Evolutionary conservation across 2,329 filamentous ascomycete species (phyloP).

Genomic region (Ophiostoma sp.): DNA sequence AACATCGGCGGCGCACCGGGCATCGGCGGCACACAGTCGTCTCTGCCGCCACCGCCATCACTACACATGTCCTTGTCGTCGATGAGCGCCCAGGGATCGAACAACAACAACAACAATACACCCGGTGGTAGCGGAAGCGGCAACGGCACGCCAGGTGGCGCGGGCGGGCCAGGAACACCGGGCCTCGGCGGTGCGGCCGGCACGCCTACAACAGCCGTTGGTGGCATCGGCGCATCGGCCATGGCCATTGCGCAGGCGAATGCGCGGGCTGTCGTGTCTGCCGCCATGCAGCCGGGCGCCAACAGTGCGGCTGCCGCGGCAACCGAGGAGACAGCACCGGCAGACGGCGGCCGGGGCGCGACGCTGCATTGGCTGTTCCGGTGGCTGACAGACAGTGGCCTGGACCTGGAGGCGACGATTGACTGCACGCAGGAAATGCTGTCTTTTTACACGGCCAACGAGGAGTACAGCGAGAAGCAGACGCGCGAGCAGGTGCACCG

Average conservation of each 20-base stretch:
- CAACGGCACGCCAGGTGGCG: background rate
- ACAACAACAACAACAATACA: background rate
- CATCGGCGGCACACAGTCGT: background rate
- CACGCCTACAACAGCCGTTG: background rate
- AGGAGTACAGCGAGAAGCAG: conserved; percentile 57
- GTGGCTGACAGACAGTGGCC: conserved; percentile 80
- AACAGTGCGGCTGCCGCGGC: background rate
- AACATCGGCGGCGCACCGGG: background rate
- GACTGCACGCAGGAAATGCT: conserved; percentile 90
- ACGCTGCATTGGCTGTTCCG: conserved; percentile 62
- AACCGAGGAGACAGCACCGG: background rate
- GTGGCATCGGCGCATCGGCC: background rate
- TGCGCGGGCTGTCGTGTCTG: conserved; percentile 27
- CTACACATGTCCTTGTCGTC: conserved; percentile 12
- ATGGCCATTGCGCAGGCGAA: conserved; percentile 24
- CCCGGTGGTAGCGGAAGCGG: background rate
- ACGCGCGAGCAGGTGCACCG: conserved; percentile 54
- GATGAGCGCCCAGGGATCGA: background rate
- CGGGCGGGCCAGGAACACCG: background rate
- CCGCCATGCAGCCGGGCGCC: background rate
- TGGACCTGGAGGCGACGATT: conserved; percentile 79
- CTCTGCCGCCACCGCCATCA: conserved; percentile 1
- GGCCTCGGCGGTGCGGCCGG: background rate
- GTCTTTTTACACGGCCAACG: conserved; percentile 71
- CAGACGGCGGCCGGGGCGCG: conserved; percentile 30